Base-by-base conservation (phyloP, 768 basidiomycete genomes). In the Podaxis sp. region DNA sequence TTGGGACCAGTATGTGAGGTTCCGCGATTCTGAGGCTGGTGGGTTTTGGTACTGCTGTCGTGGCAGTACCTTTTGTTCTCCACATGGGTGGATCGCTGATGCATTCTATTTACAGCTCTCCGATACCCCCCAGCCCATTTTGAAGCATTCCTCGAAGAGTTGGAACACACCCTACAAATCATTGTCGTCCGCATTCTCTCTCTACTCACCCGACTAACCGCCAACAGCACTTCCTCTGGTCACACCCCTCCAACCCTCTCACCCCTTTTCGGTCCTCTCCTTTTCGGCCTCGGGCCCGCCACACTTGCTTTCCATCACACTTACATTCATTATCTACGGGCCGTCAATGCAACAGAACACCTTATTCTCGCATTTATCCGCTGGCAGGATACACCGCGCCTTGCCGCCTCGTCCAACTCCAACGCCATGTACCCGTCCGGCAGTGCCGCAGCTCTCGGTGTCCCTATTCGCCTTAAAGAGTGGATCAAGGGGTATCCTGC, bases 241-340 rank as follows among this genome's bases (percentile, higher is more conserved):
- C 90, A 96, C 65, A 95, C 94, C 0, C 95, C 95, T 0, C 90
- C 91, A 18, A 87, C 93, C 1, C 84, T 98, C 40, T 92, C 95
- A 1, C 86, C 92, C 14, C 82, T 96, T 5, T 96, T 98, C 70
- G 91, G 90, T 0, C 93, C 95, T 1, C 77, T 96, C 25, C 74
- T 98, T 50, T 98, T 98, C 65, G 94, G 95, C 56, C 82, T 95
- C 61, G 80, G 80, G 11, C 78, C 80, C 1, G 75, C 79, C 27
- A 76, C 78, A 1, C 73, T 80, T 55, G 73, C 78, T 4, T 82
- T 82, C 68, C 79, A 79, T 61, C 78, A 81, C 68, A 73, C 79
- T 1, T 82, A 82, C 65, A 67, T 76, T 6, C 79, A 79, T 67
- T 98, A 93, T 70, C 83, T 96, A 35, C 87, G 90, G 48, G 82